Percentiles rank a stretch among this genome's conserved stretches.
Conservation (phyloP, 148 eudicot species). For the Rhododendron griersonianum region DNA sequence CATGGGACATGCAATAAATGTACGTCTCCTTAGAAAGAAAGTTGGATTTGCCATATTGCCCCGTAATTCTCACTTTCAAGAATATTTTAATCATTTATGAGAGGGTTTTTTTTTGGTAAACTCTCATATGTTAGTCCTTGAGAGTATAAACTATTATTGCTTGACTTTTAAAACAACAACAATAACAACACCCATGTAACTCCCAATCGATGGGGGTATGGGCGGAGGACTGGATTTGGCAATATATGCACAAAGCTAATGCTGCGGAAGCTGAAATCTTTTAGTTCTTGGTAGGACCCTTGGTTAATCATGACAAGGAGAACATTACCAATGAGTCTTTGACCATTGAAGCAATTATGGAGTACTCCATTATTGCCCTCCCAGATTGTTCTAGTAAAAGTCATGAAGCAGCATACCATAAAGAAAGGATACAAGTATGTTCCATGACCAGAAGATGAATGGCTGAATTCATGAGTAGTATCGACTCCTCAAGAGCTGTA, state of each 20-base stretch:
- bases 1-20: neutral
- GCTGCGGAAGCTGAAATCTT: neutral
- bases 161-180: neutral
- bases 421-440: constrained; percentile 87
- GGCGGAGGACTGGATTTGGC: neutral
- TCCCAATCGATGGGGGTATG: neutral
- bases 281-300: neutral
- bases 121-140: neutral
- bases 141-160: neutral
- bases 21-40: neutral
- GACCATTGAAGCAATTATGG: neutral
- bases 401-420: constrained; percentile 7
- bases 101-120: neutral
- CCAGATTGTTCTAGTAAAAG: neutral
- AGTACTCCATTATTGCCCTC: neutral
- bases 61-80: neutral
- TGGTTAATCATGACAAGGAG: neutral
- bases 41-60: neutral
- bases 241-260: neutral
- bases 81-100: neutral
- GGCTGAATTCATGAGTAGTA: constrained; percentile 77
- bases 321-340: neutral
- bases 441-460: constrained; percentile 60
- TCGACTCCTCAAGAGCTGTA: constrained; percentile 89
- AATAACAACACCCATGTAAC: neutral